Evolutionary conservation across 139 green algal genomes (phyloP).

Genomic region (Chlamydomonas incerta): DNA sequence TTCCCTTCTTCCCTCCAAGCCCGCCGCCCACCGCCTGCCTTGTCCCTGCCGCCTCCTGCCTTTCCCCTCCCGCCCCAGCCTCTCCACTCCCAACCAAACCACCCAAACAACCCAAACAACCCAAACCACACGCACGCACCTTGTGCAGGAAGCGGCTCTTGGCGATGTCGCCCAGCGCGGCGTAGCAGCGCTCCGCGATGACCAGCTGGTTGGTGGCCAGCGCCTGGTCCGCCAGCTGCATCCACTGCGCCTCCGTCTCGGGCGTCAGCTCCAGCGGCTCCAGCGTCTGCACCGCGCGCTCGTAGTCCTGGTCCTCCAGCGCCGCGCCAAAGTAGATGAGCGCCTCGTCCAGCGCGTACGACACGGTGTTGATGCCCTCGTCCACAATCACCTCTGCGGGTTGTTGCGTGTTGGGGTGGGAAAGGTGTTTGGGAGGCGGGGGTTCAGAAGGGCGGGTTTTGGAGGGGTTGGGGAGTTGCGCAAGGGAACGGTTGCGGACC

Average conservation of each 20-base stretch:
- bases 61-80: too few relatives aligned
- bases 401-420: too few relatives aligned
- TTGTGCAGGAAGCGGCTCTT: constrained; percentile 76
- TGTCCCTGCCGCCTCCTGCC: too few relatives aligned
- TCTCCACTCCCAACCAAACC: too few relatives aligned
- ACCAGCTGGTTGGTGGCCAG: constrained; percentile 65
- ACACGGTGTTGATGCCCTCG: constrained; percentile 74
- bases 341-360: constrained; percentile 82
- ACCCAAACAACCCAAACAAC: too few relatives aligned
- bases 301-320: constrained; percentile 73
- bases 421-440: too few relatives aligned
- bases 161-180: constrained; percentile 78
- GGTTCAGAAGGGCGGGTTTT: too few relatives aligned
- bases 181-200: constrained; percentile 85
- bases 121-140: constrained; percentile 17
- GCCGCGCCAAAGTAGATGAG: constrained; percentile 75
- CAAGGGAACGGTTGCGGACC: too few relatives aligned
- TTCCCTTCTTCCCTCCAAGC: too few relatives aligned
- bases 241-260: constrained; percentile 88
- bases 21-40: too few relatives aligned
- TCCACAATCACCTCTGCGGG: constrained; percentile 77
- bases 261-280: constrained; percentile 79
- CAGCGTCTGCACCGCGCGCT: constrained; percentile 68
- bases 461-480: too few relatives aligned
- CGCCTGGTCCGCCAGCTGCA: constrained; percentile 62